Evolutionary conservation across 305 asterid genomes (phyloP).

Genomic region (Euphrasia arctica): DNA sequence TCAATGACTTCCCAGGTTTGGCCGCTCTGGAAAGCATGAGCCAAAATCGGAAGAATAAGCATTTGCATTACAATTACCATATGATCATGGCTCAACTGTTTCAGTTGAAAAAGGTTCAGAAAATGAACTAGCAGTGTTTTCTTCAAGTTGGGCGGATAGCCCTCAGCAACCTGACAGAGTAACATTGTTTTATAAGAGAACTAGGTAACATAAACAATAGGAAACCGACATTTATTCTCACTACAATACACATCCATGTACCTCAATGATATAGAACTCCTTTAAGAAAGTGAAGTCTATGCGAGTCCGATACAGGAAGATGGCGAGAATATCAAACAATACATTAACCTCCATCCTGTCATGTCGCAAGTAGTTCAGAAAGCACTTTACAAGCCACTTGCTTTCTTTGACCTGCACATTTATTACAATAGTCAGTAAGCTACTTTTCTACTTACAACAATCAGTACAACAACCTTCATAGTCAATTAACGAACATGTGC

Average conservation of each 20-base stretch:
- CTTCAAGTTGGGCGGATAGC: constrained; percentile 92
- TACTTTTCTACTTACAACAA: constrained; percentile 11
- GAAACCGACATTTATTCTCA: constrained; percentile 17
- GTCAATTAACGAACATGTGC: constrained; percentile 5
- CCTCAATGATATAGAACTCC: constrained; percentile 98
- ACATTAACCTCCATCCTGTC: constrained; percentile 85
- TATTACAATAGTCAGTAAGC: constrained; percentile 23
- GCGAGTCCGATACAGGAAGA: constrained; percentile 87
- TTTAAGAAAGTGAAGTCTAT: constrained; percentile 95
- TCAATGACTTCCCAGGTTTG: constrained; percentile 99
- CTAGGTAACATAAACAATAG: constrained; percentile 12
- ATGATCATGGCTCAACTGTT: constrained; percentile 90
- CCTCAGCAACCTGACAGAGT: constrained; percentile 83
- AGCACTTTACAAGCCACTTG: constrained; percentile 99
- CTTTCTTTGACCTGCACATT: constrained; percentile 94
- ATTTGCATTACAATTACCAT: constrained; percentile 98
- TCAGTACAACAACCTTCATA: background rate
- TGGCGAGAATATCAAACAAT: constrained; percentile 87
- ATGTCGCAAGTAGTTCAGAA: constrained; percentile 87
- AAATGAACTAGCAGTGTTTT: constrained; percentile 85
- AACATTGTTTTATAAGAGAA: constrained; percentile 19
- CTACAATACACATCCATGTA: constrained; percentile 31
- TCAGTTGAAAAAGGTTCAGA: constrained; percentile 80
- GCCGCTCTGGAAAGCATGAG: constrained; percentile 92
- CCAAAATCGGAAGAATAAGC: constrained; percentile 99